Conservation (phyloP, 225 moss, liverwort and hornwort species). For the Climacium dendroides region DNA sequence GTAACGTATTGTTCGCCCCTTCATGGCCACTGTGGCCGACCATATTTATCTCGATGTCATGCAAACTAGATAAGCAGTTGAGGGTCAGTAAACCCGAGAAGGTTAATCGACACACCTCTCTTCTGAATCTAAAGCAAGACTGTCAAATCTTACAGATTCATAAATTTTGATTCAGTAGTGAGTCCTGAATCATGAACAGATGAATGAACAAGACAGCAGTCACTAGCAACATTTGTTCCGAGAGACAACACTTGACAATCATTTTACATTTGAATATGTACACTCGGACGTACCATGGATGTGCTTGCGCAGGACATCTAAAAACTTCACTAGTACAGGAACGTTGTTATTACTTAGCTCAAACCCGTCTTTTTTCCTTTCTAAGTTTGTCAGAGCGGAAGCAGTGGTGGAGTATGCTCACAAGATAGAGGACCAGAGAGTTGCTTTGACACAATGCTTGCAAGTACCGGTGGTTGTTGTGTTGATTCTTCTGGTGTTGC, state of each 20-base stretch:
- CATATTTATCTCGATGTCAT: not conserved
- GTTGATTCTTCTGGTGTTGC: not conserved
- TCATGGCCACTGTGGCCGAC: not conserved
- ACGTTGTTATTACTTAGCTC: not conserved
- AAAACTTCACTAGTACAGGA: not conserved
- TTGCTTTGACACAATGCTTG: not conserved
- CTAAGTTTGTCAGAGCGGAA: not conserved
- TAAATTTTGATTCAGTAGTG: not conserved
- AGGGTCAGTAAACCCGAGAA: not conserved
- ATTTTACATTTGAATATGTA: not conserved
- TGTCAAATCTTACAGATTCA: not conserved
- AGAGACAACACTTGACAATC: not conserved
- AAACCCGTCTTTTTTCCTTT: not conserved
- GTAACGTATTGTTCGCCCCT: not conserved
- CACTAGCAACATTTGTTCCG: not conserved
- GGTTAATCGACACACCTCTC: not conserved
- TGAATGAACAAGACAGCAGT: not conserved
- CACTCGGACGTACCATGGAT: not conserved
- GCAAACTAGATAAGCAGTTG: not conserved
- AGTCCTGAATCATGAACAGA: not conserved
- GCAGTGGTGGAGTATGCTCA: constrained; percentile 1
- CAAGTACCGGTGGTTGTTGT: not conserved
- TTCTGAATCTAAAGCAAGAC: not conserved
- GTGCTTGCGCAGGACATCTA: not conserved
- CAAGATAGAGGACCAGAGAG: not conserved